Evolutionary conservation across 495 filamentous ascomycete genomes (phyloP), one percentile per base, ranked within the genome.

Genomic region (Hypoxylon intermedium): DNA sequence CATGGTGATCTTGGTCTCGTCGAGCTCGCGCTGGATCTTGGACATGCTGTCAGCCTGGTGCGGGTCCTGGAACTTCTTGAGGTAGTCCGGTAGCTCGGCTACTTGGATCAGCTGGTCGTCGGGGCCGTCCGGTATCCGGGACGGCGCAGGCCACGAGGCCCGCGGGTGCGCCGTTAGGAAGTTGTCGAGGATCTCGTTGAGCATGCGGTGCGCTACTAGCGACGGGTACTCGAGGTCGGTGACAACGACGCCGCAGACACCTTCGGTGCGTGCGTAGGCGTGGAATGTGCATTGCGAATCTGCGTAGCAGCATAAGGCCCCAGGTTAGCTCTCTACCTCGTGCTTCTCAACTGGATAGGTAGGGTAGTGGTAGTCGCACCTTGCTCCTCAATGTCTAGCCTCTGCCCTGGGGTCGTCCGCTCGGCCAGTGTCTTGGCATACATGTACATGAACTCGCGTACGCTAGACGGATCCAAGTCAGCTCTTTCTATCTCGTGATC

Each of bases 1-100:
- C 54, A 98, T 82, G 38, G 96, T 87, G 70, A 97, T 94, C 85
- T 97, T 98, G 52, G 95, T 98, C 82, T 97, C 92, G 63, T 97
- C 92, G 58, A 98, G 81, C 77, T 98, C 93, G 77, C 90, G 88
- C 77, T 98, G 95, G 65, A 98, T 97, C 82, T 89, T 93, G 82
- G 91, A 84, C 67, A 96, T 94, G 75, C 85, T 91, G 75, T 92
- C 92, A 47, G 92, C 93, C 74, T 95, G 83, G 72, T 84, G 78
- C 19, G 93, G 91, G 70, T 96, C 89, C 77, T 97, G 93, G 74
- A 92, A 96, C 67, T 94, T 90, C 67, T 80, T 78, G 48, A 98
- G 85, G 74, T 94, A 91, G 33, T 92, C 90, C 70, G 89, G 85
- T 9, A 98, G 82, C 68, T 83, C 79, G 16, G 87, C 90, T 70